Base-by-base conservation (phyloP, 768 basidiomycete genomes). In the Boletus speciosus region DNA sequence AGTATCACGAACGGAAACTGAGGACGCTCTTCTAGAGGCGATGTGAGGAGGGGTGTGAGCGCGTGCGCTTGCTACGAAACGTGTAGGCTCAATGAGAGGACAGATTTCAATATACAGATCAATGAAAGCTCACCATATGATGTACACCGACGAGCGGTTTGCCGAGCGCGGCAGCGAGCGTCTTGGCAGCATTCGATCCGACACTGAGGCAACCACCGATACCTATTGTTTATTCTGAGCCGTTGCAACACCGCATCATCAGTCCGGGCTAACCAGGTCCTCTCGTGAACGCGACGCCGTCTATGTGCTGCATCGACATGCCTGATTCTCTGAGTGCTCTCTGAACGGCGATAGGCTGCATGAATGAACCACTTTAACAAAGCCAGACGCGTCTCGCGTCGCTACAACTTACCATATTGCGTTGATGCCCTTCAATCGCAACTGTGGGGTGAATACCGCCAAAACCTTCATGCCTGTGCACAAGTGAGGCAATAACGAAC, bases 141-240 rank as follows among this genome's bases (percentile, higher is more conserved):
- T 98, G 92, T 6, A 97, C 90, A 4, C 93, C 93, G 3, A 96
- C 81, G 5, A 96, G 55, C 0, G 93, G 94, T 62, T 93, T 90
- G 39, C 79, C 76, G 12, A 83, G 74, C 0, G 84, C 85, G 0
- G 91, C 87, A 1, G 93, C 93, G 3, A 98, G 74, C 0, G 85
- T 82, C 66, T 90, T 91, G n/a, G 93, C 92, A 6, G 91, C 85
- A 55, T 89, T 89, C 10, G 83, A 82, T 41, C 84, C 84, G 4
- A 93, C 87, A 25, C 81, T 81, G 12, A 98, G 77, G 67, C 92
- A 94, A 2, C 89, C 89, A 4, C 79, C 79, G 64, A 94, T 90
- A 5, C 92, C 88, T 86, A 52, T 52, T 36, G 12, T 42, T 12
- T 23, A 5, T 38, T 42, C 8, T 52, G 46, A 51, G 31, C 25